Base-by-base conservation (phyloP, 75 land plant species). In the Picea glauca region DNA sequence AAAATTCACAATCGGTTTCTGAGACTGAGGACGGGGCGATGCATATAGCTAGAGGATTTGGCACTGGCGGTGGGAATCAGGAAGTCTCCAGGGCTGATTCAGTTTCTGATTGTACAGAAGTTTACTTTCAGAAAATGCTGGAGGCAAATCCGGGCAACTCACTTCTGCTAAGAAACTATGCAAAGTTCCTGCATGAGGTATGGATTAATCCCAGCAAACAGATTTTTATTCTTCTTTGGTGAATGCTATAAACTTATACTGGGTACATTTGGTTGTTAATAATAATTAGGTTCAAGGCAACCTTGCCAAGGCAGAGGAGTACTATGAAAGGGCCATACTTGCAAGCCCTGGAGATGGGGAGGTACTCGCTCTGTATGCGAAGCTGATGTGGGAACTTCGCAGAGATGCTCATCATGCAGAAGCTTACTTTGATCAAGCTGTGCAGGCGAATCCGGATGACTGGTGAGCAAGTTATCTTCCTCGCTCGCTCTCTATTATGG, bases 261-360 rank as follows among this genome's bases (percentile, higher is more conserved):
- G 56, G 56, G 13, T 50, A 3, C 43, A 40, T 40, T 2, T 40
- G 2, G 3, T 26, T 26, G 5, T 40, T 40, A 40, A 40, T 0
- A 40, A 40, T 40, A 4, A 40, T 50, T 50, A 50, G 56, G 56
- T 50, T 50, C 11, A 85, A 68, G 68, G 75, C 1, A 88, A 93
- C 61, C 26, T 62, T 30, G 81, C 0, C 60, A 86, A 58, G 73
- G 93, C 94, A 21, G 95, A 91, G 58, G 93, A 89, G 85, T 89
- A 68, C 68, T 93, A 91, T 81, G 88, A 87, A 62, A 85, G 95
- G 80, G 95, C 95, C 33, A 85, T 93, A 8, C 60, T 93, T 58
- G 93, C 91, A 62, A 89, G 77, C 72, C 95, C 94, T 1, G 83
- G 83, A 0, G 95, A 93, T 74, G 94, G 91, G 30, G 92, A 91